Conservation (phyloP, 305 asterid species). For the Lippia alba region DNA sequence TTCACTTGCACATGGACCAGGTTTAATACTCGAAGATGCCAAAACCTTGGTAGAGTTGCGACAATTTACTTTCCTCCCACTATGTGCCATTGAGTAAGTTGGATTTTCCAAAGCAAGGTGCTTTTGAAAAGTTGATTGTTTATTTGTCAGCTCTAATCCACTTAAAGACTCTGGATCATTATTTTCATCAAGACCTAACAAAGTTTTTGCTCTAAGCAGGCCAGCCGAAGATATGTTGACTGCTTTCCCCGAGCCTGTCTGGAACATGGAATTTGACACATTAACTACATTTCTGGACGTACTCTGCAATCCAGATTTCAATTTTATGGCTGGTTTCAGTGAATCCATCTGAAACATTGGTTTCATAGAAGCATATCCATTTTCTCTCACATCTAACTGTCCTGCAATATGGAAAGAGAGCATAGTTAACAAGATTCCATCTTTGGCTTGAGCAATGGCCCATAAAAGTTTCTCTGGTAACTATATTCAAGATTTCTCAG, state of each 20-base stretch:
- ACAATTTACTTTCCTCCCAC: conserved; percentile 33
- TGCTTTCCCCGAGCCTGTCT: conserved; percentile 72
- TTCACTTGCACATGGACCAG: conserved; percentile 40
- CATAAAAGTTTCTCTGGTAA: neutral
- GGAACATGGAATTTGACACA: conserved; percentile 60
- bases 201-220: conserved; percentile 73
- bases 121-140: conserved; percentile 39
- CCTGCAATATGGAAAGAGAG: conserved; percentile 49
- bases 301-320: conserved; percentile 41
- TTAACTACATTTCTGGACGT: conserved; percentile 36
- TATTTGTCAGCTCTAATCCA: conserved; percentile 43
- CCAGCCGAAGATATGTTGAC: conserved; percentile 77
- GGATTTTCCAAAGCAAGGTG: conserved; percentile 41
- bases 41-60: conserved; percentile 42
- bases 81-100: conserved; percentile 37
- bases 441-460: neutral
- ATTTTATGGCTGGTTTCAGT: conserved; percentile 34
- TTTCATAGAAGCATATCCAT: conserved; percentile 42
- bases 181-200: conserved; percentile 69
- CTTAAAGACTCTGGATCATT: conserved; percentile 42
- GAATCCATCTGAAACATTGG: conserved; percentile 38
- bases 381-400: conserved; percentile 42
- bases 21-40: conserved; percentile 43
- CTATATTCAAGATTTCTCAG: neutral
- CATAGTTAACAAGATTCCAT: conserved; percentile 12